These are phyloP conservation scores for Debaryomyces sp. DNA, from an alignment of 1,139 yeast genomes.

Conservation along the genomic window DNA sequence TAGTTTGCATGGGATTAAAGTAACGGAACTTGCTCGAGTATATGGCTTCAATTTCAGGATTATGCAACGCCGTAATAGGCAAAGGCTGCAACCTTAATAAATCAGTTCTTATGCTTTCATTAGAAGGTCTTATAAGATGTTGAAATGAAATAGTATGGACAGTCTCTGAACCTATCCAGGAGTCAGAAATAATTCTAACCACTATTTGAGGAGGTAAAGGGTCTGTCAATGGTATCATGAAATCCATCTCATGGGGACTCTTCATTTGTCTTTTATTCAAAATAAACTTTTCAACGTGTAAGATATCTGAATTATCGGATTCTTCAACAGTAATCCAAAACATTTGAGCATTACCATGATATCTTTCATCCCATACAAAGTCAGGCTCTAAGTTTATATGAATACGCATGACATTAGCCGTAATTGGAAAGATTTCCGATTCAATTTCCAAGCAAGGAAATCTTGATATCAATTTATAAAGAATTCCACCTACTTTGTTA, in stretches of 20 bases:
- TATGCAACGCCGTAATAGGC: slow-evolving; percentile 79
- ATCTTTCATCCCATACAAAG: slow-evolving; percentile 78
- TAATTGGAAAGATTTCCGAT: slow-evolving; percentile 89
- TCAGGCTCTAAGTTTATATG: slow-evolving; percentile 73
- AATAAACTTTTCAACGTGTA: slow-evolving; percentile 83
- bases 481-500: slow-evolving; percentile 63
- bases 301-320: slow-evolving; percentile 69
- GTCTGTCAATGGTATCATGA: slow-evolving; percentile 88
- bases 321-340: slow-evolving; percentile 95
- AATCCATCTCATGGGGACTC: slow-evolving; percentile 74
- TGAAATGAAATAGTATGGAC: slow-evolving; percentile 83
- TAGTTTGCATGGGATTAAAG: slow-evolving; percentile 98
- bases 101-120: slow-evolving; percentile 83
- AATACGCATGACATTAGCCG: slow-evolving; percentile 82
- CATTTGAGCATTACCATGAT: slow-evolving; percentile 82
- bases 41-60: slow-evolving; percentile 65
- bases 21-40: slow-evolving; percentile 71
- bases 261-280: slow-evolving; percentile 60
- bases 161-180: slow-evolving; percentile 88
- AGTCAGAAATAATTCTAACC: slow-evolving; percentile 76
- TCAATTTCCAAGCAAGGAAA: slow-evolving; percentile 77
- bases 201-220: slow-evolving; percentile 89
- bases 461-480: slow-evolving; percentile 63
- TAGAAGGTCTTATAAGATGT: slow-evolving; percentile 84
- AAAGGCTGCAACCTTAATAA: slow-evolving; percentile 81